Percentiles rank a stretch among this genome's conserved stretches.
These are phyloP conservation scores for Globisporangium okanoganense DNA, from an alignment of 352 stramenopile species.

Conservation along the genomic window DNA sequence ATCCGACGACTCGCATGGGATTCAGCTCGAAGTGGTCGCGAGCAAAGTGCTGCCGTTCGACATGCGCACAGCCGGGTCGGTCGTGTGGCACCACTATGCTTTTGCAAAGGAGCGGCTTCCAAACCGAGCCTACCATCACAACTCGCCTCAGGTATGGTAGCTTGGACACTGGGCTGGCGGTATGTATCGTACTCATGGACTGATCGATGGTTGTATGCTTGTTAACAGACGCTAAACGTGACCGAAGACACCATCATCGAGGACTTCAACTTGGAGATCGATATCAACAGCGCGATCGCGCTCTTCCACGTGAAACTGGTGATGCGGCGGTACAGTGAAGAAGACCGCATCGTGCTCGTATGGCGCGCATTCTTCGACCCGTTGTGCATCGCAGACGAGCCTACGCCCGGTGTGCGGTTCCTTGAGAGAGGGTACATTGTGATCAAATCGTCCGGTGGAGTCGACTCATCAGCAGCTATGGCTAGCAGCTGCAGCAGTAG, in stretches of 20 bases:
- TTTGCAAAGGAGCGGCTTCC: conserved; percentile 36
- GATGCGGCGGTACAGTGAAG: conserved; percentile 40
- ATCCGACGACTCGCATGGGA: conserved; percentile 26
- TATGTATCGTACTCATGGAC: not conserved
- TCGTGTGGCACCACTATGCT: conserved; percentile 39
- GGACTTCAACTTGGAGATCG: conserved; percentile 47
- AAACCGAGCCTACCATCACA: conserved; percentile 37
- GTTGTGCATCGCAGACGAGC: conserved; percentile 37
- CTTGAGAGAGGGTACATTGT: conserved; percentile 58
- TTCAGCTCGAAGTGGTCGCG: conserved; percentile 41
- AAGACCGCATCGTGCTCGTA: conserved; percentile 49
- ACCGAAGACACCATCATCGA: conserved; percentile 53
- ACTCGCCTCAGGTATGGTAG: conserved; percentile 33
- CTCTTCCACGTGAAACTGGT: conserved; percentile 47
- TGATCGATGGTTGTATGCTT: not conserved
- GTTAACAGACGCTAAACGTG: conserved; percentile 1
- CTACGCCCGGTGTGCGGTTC: conserved; percentile 36
- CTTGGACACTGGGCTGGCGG: too few species aligned
- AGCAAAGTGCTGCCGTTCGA: conserved; percentile 51
- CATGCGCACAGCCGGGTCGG: conserved; percentile 29
- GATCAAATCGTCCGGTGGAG: conserved; percentile 21
- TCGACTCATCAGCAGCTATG: not conserved
- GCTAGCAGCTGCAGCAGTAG: not conserved
- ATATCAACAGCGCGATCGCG: conserved; percentile 38
- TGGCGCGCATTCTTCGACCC: conserved; percentile 52